Evolutionary conservation across 768 basidiomycete species (phyloP), one percentile per base, ranked within the genome.

Genomic region (Hemileccinum rubropunctum): DNA sequence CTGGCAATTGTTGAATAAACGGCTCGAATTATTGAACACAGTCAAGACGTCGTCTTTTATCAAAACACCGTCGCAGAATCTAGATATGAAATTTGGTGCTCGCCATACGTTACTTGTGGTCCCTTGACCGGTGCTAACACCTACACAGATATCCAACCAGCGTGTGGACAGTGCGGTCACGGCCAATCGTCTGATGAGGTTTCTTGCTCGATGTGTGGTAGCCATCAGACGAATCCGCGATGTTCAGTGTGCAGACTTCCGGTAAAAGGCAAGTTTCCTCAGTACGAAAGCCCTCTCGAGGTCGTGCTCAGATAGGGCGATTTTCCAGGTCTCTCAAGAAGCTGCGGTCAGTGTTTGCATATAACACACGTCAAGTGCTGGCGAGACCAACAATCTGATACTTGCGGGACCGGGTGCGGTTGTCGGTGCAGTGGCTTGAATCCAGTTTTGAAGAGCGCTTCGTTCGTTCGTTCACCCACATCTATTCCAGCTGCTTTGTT

Each of bases 211-310:
- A 60, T 66, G 26, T 82, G 78, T 52, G 71, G 67, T 47, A 68
- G 67, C 9, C 66, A 70, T n/a, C 73, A 68, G 37, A 70, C 68
- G 5, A 75, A 74, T 63, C 71, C 82, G 2, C 67, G 67, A 6
- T 92, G 90, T 61, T 79, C 86, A 0, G 76, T 91, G 15, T 91
- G 90, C 63, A 77, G 88, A 42, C 76, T 91, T 27, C 84, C 87
- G 6, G 81, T 86, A 50, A 86, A 82, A 76, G 87, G 90, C 82
- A 54, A 10, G 74, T 63, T 1, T 6, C 32, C 26, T 30, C 28
- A 30, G 28, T 9, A 8, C 8, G 3, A 17, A 4, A 1, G 3
- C 2, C 20, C 27, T n/a, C n/a, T 32, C 45, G 36, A 18, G 12
- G 7, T 39, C 23, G 28, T 21, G 4, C 35, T 39, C 21, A 6